Evolutionary conservation across 129 eudicot species (phyloP).

Genomic region (Artemisia annua): DNA sequence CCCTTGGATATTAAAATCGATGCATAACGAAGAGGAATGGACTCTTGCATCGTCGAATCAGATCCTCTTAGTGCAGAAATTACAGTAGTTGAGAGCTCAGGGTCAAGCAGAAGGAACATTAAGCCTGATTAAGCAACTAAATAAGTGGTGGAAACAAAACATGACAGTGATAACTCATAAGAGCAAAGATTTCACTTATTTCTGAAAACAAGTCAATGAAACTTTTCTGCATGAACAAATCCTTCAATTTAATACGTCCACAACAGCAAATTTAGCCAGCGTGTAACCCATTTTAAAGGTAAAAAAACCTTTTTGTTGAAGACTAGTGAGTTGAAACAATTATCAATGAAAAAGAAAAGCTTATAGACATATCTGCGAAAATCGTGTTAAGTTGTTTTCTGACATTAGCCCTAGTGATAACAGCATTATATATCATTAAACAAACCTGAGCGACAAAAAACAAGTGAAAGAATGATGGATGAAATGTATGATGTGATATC

Average conservation of each 20-base stretch:
- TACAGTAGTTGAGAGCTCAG: constrained; percentile 70
- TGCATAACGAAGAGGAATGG: constrained; percentile 86
- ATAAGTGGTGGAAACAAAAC: neutral
- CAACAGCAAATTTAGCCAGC: too few species aligned
- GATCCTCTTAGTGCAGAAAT: constrained; percentile 66
- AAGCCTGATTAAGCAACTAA: constrained; percentile 55
- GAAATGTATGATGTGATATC: constrained; percentile 69
- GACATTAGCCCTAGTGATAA: neutral
- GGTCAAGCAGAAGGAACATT: constrained; percentile 71
- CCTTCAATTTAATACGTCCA: too few species aligned
- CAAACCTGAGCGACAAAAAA: constrained; percentile 85
- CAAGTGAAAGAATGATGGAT: constrained; percentile 75
- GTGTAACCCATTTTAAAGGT: too few species aligned
- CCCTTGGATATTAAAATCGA: constrained; percentile 77
- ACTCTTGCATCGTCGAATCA: constrained; percentile 54
- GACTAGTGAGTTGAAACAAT: too few species aligned
- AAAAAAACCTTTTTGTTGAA: too few species aligned
- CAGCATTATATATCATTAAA: constrained; percentile 10
- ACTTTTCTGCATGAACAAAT: too few species aligned
- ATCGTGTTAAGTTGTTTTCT: too few species aligned
- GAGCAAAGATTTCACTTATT: too few species aligned
- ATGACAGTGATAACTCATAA: neutral
- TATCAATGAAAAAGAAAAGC: too few species aligned
- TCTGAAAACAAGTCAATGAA: too few species aligned
- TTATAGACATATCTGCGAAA: too few species aligned